A percentile compares a stretch with the other conserved stretches of the same genome.
Conservation (phyloP, 1,284 basidiomycete species). For the Irpex lacteus region DNA sequence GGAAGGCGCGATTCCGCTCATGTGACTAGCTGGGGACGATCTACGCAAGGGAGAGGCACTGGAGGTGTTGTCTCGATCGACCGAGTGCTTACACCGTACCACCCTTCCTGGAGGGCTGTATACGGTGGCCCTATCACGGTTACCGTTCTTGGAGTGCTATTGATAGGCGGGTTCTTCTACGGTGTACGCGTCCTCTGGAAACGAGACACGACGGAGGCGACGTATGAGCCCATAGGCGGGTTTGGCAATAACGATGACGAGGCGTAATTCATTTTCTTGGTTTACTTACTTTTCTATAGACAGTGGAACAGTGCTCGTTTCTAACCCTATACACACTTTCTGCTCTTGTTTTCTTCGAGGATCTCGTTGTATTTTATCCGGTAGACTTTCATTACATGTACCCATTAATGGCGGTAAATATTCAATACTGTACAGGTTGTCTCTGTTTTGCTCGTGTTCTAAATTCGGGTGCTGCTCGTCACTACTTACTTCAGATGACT, state of each 20-base stretch:
- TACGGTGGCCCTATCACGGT: conserved; percentile 65
- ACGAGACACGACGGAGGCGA: conserved; percentile 73
- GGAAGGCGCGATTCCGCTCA: conserved; percentile 74
- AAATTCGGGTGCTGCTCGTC: too few relatives aligned
- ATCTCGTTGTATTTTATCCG: not conserved
- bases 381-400: conserved; percentile 1
- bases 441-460: too few relatives aligned
- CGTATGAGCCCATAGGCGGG: conserved; percentile 81
- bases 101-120: conserved; percentile 77
- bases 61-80: conserved; percentile 93
- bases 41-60: conserved; percentile 62
- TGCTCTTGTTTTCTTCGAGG: not conserved
- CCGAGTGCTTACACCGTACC: conserved; percentile 79
- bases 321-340: not conserved
- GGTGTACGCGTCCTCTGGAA: conserved; percentile 63
- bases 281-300: not conserved
- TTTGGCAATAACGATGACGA: conserved; percentile 65
- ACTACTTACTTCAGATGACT: not conserved
- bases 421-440: not conserved
- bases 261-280: conserved; percentile 7
- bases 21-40: conserved; percentile 80
- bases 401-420: not conserved
- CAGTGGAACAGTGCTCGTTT: not conserved
- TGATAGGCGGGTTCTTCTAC: conserved; percentile 73
- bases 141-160: conserved; percentile 49